Evolutionary conservation across 305 asterid species (phyloP).

Genomic region (Euphrasia arctica): DNA sequence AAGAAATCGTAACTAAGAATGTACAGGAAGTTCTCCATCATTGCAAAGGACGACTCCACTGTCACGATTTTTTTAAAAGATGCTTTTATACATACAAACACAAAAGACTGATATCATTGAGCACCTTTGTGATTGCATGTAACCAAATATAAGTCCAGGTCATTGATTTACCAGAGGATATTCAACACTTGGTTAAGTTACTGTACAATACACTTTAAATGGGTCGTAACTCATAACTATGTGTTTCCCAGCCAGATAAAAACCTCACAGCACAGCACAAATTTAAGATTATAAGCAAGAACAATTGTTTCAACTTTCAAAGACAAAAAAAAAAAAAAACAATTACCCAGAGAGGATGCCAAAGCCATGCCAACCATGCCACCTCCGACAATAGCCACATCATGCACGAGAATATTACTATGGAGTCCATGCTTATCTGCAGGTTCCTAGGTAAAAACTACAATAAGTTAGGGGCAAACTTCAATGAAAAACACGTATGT

Average conservation of each 20-base stretch:
- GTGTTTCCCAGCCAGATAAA: slow-evolving; percentile 14
- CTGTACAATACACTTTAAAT: background rate
- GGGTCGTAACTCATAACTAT: background rate
- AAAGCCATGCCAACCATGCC: slow-evolving; percentile 99
- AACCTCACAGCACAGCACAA: background rate
- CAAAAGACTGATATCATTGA: slow-evolving; percentile 2
- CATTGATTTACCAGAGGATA: slow-evolving; percentile 12
- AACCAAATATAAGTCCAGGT: slow-evolving; percentile 11
- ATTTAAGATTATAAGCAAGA: slow-evolving; percentile 6
- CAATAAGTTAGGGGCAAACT: slow-evolving; percentile 19
- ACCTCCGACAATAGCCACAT: slow-evolving; percentile 98
- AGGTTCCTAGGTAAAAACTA: slow-evolving; percentile 37
- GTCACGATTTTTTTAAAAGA: slow-evolving; percentile 1
- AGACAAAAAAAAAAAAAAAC: slow-evolving; percentile 17
- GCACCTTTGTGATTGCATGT: slow-evolving; percentile 3
- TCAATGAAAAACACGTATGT: background rate
- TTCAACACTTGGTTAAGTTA: slow-evolving; percentile 2
- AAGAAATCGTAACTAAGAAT: background rate
- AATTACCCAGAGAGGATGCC: slow-evolving; percentile 87
- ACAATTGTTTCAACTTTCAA: slow-evolving; percentile 18
- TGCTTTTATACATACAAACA: background rate
- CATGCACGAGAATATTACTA: slow-evolving; percentile 52
- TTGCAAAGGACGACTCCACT: background rate
- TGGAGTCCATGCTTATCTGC: slow-evolving; percentile 30
- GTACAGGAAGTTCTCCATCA: background rate